Evolutionary conservation across 768 basidiomycete genomes (phyloP).

Genomic region (Suillus decipiens): DNA sequence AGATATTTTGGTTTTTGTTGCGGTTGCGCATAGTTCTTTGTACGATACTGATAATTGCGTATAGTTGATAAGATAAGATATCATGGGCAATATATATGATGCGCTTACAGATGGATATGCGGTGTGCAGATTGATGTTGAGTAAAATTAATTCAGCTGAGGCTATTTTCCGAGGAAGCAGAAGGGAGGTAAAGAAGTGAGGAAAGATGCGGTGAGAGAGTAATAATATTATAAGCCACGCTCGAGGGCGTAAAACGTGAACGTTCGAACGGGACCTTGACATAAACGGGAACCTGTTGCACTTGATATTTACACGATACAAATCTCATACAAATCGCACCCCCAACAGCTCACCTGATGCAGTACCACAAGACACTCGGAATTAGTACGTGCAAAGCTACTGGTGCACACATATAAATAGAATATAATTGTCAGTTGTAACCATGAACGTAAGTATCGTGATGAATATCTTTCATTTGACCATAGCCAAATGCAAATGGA

Average conservation of each 20-base stretch:
- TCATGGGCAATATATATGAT: no score
- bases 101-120: no score
- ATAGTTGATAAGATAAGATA: neutral
- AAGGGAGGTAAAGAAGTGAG: neutral
- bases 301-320: no score
- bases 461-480: no score
- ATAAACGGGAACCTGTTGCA: neutral
- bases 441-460: no score
- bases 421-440: no score
- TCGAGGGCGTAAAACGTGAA: neutral
- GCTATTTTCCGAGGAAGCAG: neutral
- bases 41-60: constrained; percentile 1
- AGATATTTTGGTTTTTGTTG: neutral
- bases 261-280: neutral
- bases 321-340: no score
- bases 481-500: neutral
- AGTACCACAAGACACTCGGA: no score
- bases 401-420: no score
- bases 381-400: no score
- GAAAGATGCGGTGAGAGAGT: neutral
- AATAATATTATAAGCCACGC: neutral
- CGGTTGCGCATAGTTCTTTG: neutral
- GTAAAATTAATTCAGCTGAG: neutral
- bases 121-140: neutral
- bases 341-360: no score